Conservation (phyloP, 1,284 basidiomycete genomes). For the Moesziomyces sp. region DNA sequence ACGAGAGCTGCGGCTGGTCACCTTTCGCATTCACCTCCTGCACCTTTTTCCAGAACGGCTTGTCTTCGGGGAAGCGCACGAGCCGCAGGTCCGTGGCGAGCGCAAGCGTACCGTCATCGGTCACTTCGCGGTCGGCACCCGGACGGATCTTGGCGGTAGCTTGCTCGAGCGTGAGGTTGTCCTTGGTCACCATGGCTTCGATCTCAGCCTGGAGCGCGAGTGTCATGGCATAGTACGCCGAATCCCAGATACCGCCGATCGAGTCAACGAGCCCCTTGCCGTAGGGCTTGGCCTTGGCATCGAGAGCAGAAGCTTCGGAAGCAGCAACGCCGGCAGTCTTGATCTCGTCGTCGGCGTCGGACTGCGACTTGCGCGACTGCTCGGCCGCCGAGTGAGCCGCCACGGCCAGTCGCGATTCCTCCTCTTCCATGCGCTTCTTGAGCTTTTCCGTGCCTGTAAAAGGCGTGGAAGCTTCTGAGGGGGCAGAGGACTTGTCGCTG, state of each 20-base stretch:
- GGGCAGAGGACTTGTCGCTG: not conserved
- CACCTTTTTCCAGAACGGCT: conserved; percentile 52
- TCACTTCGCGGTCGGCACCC: conserved; percentile 27
- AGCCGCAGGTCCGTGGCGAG: conserved; percentile 54
- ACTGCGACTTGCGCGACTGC: conserved; percentile 17
- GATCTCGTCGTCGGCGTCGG: conserved; percentile 16
- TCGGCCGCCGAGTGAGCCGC: conserved; percentile 49
- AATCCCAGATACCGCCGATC: conserved; percentile 69
- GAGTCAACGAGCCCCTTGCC: conserved; percentile 69
- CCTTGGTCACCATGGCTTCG: conserved; percentile 30
- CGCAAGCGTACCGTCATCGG: conserved; percentile 31
- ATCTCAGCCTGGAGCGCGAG: conserved; percentile 47
- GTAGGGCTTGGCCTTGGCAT: conserved; percentile 49
- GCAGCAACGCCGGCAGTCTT: conserved; percentile 17
- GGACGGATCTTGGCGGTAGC: conserved; percentile 46
- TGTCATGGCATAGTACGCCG: conserved; percentile 64
- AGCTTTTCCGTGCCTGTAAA: conserved; percentile 24
- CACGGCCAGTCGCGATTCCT: conserved; percentile 36
- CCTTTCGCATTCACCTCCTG: conserved; percentile 50
- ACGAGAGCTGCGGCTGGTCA: conserved; percentile 45
- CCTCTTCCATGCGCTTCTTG: conserved; percentile 42
- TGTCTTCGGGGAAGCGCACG: conserved; percentile 56
- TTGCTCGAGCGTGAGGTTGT: conserved; percentile 51
- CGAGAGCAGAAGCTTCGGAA: conserved; percentile 3
- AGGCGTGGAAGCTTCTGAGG: not conserved